Base-by-base conservation (phyloP, 2,329 filamentous ascomycete genomes). In the Hypoxylon sp. region DNA sequence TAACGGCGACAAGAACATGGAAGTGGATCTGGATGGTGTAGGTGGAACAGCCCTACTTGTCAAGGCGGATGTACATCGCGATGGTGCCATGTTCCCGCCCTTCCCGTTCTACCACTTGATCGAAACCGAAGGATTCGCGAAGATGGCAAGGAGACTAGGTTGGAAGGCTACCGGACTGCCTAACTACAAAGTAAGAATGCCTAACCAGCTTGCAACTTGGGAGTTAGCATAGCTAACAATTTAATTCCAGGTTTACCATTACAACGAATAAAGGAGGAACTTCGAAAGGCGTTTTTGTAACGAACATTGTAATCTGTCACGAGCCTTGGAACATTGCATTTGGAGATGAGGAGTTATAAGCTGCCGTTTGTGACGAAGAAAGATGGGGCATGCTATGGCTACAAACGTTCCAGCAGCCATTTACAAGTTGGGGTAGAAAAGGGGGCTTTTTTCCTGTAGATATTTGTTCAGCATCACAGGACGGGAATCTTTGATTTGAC, bases 21-120 rank as follows among this genome's bases (percentile, higher is more conserved):
- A 91, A 73, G 86, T 97, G 53, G 84, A 89, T 44, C 84, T 99
- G 7, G 95, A 99, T 75, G 95, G 95, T 51, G 95, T 99, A 3
- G 95, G 95, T 57, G 95, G 95, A 34, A 96, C 94, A 0, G 92
- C 94, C 1, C 81, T 99, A 67, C 81, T 99, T 73, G 95, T 99
- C 63, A 97, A 97, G 81, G 95, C 94, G 1, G 94, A 98, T 62
- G 95, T 99, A 22, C 95, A 99, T 77, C 88, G 95, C 24, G 95
- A 99, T 74, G 95, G 95, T 19, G 94, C 95, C 76, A 99, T 98
- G 94, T 99, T 99, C 80, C 95, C 95, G 17, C 87, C 95, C 0
- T 99, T 99, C 76, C 80, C 94, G 2, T 99, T 99, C 75, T 98
- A 97, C 76, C 91, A 99, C 78, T 84, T 99, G 64, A 96, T 99